Conservation (phyloP, 2,329 filamentous ascomycete genomes). For the Coniochaeta ligniaria region DNA sequence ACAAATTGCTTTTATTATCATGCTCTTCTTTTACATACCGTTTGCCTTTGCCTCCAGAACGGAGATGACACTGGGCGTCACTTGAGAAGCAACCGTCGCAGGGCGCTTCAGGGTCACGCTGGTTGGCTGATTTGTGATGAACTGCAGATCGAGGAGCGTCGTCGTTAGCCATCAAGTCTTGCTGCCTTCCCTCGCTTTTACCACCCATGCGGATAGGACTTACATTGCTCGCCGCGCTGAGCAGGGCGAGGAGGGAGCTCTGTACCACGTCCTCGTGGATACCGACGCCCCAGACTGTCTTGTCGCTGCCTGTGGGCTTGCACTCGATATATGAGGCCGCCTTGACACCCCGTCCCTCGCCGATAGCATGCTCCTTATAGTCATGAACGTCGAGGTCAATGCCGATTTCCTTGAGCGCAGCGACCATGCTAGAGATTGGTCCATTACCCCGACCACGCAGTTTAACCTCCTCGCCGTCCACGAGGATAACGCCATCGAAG, state of each 20-base stretch:
- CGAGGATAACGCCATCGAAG: conserved; percentile 77
- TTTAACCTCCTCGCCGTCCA: conserved; percentile 73
- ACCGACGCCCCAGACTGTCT: conserved; percentile 83
- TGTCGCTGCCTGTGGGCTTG: conserved; percentile 56
- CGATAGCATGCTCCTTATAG: conserved; percentile 95
- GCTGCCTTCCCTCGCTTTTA: neutral
- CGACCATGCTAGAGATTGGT: conserved; percentile 80
- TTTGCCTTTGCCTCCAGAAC: neutral
- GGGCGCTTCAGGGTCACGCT: neutral
- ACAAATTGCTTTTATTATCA: too few relatives aligned
- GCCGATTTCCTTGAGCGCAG: conserved; percentile 70
- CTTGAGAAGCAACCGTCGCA: neutral
- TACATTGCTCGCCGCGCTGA: conserved; percentile 81
- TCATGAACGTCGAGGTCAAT: conserved; percentile 86
- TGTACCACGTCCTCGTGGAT: conserved; percentile 91
- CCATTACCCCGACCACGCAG: conserved; percentile 81
- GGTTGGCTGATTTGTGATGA: neutral
- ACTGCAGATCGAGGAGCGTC: neutral
- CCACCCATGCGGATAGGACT: conserved; percentile 28
- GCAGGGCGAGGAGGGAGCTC: conserved; percentile 76
- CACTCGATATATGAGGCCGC: conserved; percentile 96
- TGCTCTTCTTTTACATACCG: too few relatives aligned
- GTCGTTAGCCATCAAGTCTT: conserved; percentile 7
- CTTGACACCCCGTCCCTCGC: conserved; percentile 72
- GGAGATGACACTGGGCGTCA: neutral